Percentiles rank a stretch among this genome's conserved stretches.
Evolutionary conservation across 768 basidiomycete species (phyloP).

Genomic region (Boletus bicolor): DNA sequence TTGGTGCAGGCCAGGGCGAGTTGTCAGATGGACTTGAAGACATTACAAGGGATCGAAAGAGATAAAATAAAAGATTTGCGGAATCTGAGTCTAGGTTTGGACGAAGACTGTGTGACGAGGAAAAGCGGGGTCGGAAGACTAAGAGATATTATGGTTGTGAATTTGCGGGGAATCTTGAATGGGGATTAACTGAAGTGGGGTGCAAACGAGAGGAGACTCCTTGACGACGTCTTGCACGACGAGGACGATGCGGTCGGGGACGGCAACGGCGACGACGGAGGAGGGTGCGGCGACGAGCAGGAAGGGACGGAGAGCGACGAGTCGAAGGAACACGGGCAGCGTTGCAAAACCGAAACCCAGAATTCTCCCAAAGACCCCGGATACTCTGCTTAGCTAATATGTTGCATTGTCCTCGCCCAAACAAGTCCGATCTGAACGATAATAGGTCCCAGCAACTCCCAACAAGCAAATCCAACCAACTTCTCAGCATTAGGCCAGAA

Average conservation of each 20-base stretch:
- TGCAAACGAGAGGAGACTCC: conserved; percentile 19
- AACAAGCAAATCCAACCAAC: not conserved
- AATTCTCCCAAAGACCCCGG: conserved; percentile 36
- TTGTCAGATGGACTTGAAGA: conserved; percentile 31
- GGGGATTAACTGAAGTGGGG: conserved; percentile 25
- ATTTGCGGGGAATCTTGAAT: conserved; percentile 8
- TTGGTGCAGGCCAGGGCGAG: conserved; percentile 46
- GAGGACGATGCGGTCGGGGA: conserved; percentile 24
- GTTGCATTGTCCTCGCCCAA: not conserved
- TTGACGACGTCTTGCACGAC: conserved; percentile 21
- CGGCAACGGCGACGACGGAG: conserved; percentile 20
- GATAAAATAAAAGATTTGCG: conserved; percentile 20
- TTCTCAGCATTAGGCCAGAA: not conserved
- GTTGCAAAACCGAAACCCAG: conserved; percentile 35
- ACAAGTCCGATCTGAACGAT: not conserved
- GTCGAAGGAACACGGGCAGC: conserved; percentile 28
- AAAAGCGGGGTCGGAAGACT: conserved; percentile 18
- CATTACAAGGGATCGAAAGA: conserved; percentile 35
- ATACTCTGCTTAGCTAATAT: conserved; percentile 21
- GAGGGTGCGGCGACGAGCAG: conserved; percentile 26
- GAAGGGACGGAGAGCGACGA: conserved; percentile 32
- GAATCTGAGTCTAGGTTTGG: conserved; percentile 19
- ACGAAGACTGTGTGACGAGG: conserved; percentile 24
- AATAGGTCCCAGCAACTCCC: not conserved
- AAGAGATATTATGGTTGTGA: conserved; percentile 28